phyloP scores from a whole-genome alignment of 1,284 basidiomycete genomes.

The Cryptococcus jaspeensis region DNA sequence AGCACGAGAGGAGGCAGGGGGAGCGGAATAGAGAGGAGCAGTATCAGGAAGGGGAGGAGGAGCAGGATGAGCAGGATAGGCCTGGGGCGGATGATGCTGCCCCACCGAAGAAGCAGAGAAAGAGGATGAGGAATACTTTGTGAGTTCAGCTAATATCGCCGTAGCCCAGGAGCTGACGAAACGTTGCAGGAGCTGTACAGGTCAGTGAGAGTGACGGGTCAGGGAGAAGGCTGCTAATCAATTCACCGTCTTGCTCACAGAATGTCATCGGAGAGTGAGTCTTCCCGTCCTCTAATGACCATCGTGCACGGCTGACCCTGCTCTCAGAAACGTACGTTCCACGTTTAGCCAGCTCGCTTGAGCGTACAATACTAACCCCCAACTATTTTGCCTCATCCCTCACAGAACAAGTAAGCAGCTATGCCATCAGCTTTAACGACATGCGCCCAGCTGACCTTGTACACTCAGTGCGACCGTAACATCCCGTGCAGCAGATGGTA shows the following conservation, averaged over 20 bases:
- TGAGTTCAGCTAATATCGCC: slow-evolving; percentile 21
- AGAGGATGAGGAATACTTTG: slow-evolving; percentile 45
- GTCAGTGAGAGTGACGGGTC: slow-evolving; percentile 6
- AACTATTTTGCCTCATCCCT: not conserved
- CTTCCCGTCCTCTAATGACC: not conserved
- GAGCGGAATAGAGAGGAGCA: slow-evolving; percentile 6
- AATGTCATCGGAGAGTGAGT: slow-evolving; percentile 49
- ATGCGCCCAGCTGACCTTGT: not conserved
- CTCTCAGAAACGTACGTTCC: slow-evolving; percentile 41
- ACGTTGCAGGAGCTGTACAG: slow-evolving; percentile 43
- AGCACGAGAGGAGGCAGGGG: slow-evolving; percentile 11
- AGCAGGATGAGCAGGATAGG: slow-evolving; percentile 22
- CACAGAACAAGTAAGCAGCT: slow-evolving; percentile 37
- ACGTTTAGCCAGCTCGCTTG: not conserved
- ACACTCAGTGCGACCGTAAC: slow-evolving; percentile 45
- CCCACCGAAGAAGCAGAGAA: slow-evolving; percentile 37
- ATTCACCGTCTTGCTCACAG: slow-evolving; percentile 10
- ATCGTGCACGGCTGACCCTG: slow-evolving; percentile 6
- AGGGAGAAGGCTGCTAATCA: too few species aligned
- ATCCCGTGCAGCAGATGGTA: slow-evolving; percentile 49
- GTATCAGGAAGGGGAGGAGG: slow-evolving; percentile 11
- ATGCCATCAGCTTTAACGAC: too few species aligned
- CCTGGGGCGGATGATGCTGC: slow-evolving; percentile 29
- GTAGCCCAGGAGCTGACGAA: not conserved
- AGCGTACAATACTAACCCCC: slow-evolving; percentile 7